Percentiles rank a stretch among this genome's conserved stretches.
Evolutionary conservation across 2,329 filamentous ascomycete genomes (phyloP).

Genomic region (Sclerotinia subarctica): DNA sequence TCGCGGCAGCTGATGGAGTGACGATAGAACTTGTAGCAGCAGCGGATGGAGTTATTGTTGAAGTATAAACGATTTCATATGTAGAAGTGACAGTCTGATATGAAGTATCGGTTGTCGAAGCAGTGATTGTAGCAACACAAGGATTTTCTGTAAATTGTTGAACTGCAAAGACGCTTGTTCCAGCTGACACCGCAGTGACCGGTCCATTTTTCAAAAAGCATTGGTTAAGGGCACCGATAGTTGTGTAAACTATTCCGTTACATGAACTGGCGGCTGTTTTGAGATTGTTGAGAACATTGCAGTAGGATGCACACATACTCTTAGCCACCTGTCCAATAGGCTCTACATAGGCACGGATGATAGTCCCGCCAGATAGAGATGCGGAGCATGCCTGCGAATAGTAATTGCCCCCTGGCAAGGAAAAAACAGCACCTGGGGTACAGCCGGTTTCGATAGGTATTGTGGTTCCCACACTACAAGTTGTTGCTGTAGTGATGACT

Average conservation of each 20-base stretch:
- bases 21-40: background rate
- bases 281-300: slow-evolving; percentile 5
- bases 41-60: background rate
- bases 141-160: background rate
- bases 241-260: background rate
- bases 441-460: background rate
- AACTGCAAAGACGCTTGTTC: background rate
- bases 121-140: background rate
- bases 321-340: background rate
- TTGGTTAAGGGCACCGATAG: background rate
- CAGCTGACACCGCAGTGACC: background rate
- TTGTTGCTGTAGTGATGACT: background rate
- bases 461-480: background rate
- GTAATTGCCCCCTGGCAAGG: background rate
- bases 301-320: background rate
- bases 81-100: background rate
- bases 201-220: background rate
- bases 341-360: background rate
- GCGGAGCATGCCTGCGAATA: background rate
- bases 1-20: background rate
- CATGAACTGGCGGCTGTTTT: background rate
- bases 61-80: background rate
- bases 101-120: background rate
- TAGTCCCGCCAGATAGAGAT: background rate
- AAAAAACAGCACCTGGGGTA: background rate